Conservation (phyloP, 129 eudicot genomes). For the Lonicera japonica region DNA sequence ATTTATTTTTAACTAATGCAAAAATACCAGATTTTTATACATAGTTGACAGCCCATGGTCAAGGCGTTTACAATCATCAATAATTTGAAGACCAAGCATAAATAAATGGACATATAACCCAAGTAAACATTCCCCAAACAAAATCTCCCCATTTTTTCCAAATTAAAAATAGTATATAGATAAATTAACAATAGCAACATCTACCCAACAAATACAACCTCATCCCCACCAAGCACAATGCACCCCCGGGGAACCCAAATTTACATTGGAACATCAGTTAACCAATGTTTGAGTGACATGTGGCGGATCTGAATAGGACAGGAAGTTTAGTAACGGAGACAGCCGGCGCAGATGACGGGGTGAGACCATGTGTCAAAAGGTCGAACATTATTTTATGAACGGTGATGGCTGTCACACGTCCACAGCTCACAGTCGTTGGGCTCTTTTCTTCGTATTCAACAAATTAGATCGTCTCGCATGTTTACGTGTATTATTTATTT, state of each 20-base stretch:
- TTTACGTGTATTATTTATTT: too few relatives aligned
- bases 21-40: too few relatives aligned
- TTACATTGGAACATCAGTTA: slow-evolving; percentile 4
- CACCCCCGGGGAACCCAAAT: neutral
- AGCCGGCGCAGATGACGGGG: neutral
- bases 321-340: slow-evolving; percentile 1
- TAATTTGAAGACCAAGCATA: too few relatives aligned
- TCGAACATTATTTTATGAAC: neutral
- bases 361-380: neutral
- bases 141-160: too few relatives aligned
- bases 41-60: too few relatives aligned
- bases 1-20: too few relatives aligned
- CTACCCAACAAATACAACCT: slow-evolving; percentile 2
- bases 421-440: neutral
- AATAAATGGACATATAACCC: neutral
- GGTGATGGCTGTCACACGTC: neutral
- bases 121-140: slow-evolving; percentile 4
- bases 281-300: slow-evolving; percentile 1
- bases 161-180: too few relatives aligned
- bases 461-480: too few relatives aligned
- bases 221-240: slow-evolving; percentile 12
- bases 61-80: too few relatives aligned
- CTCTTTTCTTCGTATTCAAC: too few relatives aligned
- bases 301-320: slow-evolving; percentile 3
- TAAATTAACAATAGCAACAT: too few relatives aligned